These are phyloP conservation scores for Dactylellina parvicollis DNA, from an alignment of 2,329 filamentous ascomycete species.

Conservation along the genomic window DNA sequence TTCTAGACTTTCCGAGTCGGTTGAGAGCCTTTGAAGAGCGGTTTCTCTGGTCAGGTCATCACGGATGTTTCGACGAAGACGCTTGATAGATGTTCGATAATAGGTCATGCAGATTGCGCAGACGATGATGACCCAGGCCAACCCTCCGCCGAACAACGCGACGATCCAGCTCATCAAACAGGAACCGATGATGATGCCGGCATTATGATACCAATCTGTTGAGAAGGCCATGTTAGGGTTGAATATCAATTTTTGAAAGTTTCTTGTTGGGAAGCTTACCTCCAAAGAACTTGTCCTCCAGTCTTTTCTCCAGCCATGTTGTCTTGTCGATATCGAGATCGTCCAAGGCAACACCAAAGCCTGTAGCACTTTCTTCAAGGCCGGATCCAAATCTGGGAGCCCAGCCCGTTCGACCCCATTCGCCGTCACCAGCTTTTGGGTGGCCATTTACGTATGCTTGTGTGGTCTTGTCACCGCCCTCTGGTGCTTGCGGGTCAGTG, in stretches of 20 bases:
- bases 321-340: constrained; percentile 71
- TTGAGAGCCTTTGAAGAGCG: constrained; percentile 85
- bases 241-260: background rate
- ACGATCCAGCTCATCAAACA: constrained; percentile 90
- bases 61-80: constrained; percentile 92
- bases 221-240: constrained; percentile 12
- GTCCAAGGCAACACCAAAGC: constrained; percentile 54
- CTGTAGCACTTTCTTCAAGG: constrained; percentile 4
- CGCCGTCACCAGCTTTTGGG: constrained; percentile 69
- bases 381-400: constrained; percentile 77
- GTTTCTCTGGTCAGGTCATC: constrained; percentile 92
- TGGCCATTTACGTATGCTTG: constrained; percentile 61
- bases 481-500: constrained; percentile 53
- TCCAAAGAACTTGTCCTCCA: constrained; percentile 91
- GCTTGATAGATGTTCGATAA: constrained; percentile 92
- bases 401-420: constrained; percentile 78
- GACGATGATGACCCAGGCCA: constrained; percentile 91
- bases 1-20: constrained; percentile 89
- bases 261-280: constrained; percentile 64
- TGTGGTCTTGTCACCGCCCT: constrained; percentile 51
- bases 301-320: constrained; percentile 82
- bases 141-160: constrained; percentile 85
- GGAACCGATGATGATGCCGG: constrained; percentile 90
- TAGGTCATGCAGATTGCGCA: constrained; percentile 94
- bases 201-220: constrained; percentile 96